Base-by-base conservation (phyloP, 768 basidiomycete species). In the Phylloporus sp. region DNA sequence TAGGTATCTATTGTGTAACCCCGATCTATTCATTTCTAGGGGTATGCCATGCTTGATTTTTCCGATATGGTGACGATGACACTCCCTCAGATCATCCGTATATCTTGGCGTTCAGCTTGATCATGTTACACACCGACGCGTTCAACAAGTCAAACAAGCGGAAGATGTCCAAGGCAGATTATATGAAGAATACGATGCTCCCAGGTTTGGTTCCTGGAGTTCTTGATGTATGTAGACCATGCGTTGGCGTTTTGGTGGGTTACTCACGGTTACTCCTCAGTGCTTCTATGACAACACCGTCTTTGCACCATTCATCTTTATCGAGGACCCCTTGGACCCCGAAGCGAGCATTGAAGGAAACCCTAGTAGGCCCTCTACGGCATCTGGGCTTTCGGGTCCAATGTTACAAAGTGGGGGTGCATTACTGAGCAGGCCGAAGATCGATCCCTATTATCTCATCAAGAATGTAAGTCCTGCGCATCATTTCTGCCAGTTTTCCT, bases 121-220 rank as follows among this genome's bases (percentile, higher is more conserved):
- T 98, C 58, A 98, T 99, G 95, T 74, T 97, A 40, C 94, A 98
- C 63, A 99, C 96, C 15, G 96, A 99, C 62, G 90, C 86, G 6
- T 98, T 98, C 75, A 99, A 99, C 69, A 90, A 86, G 68, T 90
- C 90, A 52, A 98, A 98, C 70, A 97, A 88, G 70, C 84, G 82
- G 42, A 98, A 98, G 71, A 99, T 99, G 96, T 81, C 86, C 29
- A 97, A 95, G 65, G 75, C 81, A 2, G 94, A 95, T 61, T 99
- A 98, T 61, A 73, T 97, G 58, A 87, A 82, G 70, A 99, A 99
- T 58, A 94, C 95, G 0, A 74, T 78, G 31, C 76, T 97, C 49
- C 88, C 92, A 8, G 93, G 94, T 4, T 77, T 95, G 29, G 72
- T 81, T 18, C 74, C 82, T 4, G 84, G 93, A 59, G 80, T 96